Evolutionary conservation across 768 basidiomycete genomes (phyloP), one percentile per base, ranked within the genome.

Genomic region (Plicaturopsis crispa): DNA sequence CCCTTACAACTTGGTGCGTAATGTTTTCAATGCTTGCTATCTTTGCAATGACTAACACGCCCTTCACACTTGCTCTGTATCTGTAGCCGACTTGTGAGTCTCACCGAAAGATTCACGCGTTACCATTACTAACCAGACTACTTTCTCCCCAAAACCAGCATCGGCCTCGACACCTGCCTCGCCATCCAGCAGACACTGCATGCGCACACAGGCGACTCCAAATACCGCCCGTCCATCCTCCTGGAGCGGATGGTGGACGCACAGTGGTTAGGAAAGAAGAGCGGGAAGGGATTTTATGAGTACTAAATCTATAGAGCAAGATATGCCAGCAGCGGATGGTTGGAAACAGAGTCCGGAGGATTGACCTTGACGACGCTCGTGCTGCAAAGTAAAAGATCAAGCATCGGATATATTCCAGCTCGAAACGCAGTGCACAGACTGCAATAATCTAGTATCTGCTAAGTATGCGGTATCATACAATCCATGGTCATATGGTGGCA

Each of bases 201-300:
- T 47, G 73, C 73, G 36, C 90, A 91, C 40, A 94, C 90, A 6
- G 77, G 85, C 0, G 94, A 98, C 60, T 86, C 85, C 6, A 98
- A 98, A 59, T 97, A 98, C 60, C 80, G 94, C 5, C 93, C 94
- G 0, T 82, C 84, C 43, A 70, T 92, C 18, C 70, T 98, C 13
- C 73, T 98, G 6, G 86, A 91, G 51, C 73, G 90, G 24, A 97
- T 98, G 94, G 94, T 98, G 4, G 89, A 94, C 54, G 94, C 94
- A 14, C 81, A 84, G 35, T 98, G 88, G 87, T 71, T 85, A 36
- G 94, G 94, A 8, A 82, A 72, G 69, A 94, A 94, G 70, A 88
- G 75, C 41, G 91, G 92, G 4, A 90, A 84, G 57, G 92, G 93
- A 13, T 97, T 97, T 60, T 97, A 96, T 52, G 89, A 93, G 46